Percentiles rank a stretch among this genome's conserved stretches.
phyloP scores from a whole-genome alignment of 345 rosid genomes.

The Cardamine chenopodiifolia region DNA sequence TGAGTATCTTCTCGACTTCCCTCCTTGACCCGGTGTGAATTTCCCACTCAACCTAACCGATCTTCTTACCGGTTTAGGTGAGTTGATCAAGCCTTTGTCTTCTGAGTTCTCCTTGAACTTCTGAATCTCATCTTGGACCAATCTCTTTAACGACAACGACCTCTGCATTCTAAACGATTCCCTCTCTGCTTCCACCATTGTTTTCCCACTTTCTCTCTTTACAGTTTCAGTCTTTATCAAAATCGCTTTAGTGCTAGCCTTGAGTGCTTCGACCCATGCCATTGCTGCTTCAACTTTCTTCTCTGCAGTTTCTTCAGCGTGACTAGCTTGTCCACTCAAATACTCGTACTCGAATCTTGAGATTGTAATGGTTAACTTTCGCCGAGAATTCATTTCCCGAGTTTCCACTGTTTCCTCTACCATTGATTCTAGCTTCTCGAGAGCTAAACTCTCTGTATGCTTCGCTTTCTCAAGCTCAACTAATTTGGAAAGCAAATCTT shows the following conservation, averaged over 20 bases:
- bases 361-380: slow-evolving; percentile 53
- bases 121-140: slow-evolving; percentile 52
- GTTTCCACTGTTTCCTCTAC: slow-evolving; percentile 51
- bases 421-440: slow-evolving; percentile 55
- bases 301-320: slow-evolving; percentile 78
- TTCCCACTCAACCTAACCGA: slow-evolving; percentile 44
- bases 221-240: slow-evolving; percentile 60
- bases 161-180: slow-evolving; percentile 49
- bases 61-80: slow-evolving; percentile 44
- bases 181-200: slow-evolving; percentile 59
- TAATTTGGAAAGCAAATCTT: slow-evolving; percentile 55
- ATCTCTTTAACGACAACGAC: slow-evolving; percentile 58
- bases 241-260: slow-evolving; percentile 73
- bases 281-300: slow-evolving; percentile 88
- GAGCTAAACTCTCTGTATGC: slow-evolving; percentile 59
- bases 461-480: slow-evolving; percentile 66
- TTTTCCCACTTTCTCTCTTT: slow-evolving; percentile 49
- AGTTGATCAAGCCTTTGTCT: slow-evolving; percentile 8
- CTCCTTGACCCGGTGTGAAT: slow-evolving; percentile 48
- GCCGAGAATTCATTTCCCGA: slow-evolving; percentile 53
- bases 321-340: slow-evolving; percentile 60
- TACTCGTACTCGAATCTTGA: slow-evolving; percentile 85
- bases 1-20: slow-evolving; percentile 50
- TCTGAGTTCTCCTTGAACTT: slow-evolving; percentile 45
- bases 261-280: slow-evolving; percentile 89